Evolutionary conservation across 352 stramenopile species (phyloP).

Genomic region (Pythium diclinum): DNA sequence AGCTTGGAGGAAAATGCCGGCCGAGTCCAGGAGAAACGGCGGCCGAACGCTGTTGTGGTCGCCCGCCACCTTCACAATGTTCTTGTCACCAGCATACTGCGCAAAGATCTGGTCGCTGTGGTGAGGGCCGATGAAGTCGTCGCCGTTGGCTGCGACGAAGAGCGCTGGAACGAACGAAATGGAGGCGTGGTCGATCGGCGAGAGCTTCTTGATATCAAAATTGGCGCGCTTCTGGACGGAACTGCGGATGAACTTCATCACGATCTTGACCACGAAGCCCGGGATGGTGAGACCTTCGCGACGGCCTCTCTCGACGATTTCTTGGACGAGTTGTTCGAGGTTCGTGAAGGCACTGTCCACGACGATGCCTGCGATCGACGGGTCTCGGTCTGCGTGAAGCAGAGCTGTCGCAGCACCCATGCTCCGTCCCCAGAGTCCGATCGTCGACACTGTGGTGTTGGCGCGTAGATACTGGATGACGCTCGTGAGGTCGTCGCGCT

Average conservation of each 20-base stretch:
- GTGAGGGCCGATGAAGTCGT: constrained; percentile 93
- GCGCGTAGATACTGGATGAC: constrained; percentile 94
- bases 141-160: constrained; percentile 93
- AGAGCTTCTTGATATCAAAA: constrained; percentile 81
- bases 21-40: constrained; percentile 94
- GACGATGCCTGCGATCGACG: constrained; percentile 96
- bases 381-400: constrained; percentile 96
- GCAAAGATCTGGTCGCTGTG: constrained; percentile 81
- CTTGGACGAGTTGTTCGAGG: constrained; percentile 93
- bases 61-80: constrained; percentile 96
- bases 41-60: constrained; percentile 97
- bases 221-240: constrained; percentile 90
- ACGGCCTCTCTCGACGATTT: constrained; percentile 96
- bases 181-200: constrained; percentile 85
- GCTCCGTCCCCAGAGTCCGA: constrained; percentile 96
- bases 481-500: constrained; percentile 85
- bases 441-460: constrained; percentile 89
- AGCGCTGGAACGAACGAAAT: constrained; percentile 96
- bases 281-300: constrained; percentile 92
- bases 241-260: constrained; percentile 88
- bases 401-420: constrained; percentile 98
- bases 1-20: constrained; percentile 95
- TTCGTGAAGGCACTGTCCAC: constrained; percentile 97
- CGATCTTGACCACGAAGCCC: constrained; percentile 88
- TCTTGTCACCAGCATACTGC: constrained; percentile 97